A percentile compares a stretch with the other conserved stretches of the same genome.
phyloP scores from a whole-genome alignment of 352 stramenopile genomes.

The Phytopythium boreale region DNA sequence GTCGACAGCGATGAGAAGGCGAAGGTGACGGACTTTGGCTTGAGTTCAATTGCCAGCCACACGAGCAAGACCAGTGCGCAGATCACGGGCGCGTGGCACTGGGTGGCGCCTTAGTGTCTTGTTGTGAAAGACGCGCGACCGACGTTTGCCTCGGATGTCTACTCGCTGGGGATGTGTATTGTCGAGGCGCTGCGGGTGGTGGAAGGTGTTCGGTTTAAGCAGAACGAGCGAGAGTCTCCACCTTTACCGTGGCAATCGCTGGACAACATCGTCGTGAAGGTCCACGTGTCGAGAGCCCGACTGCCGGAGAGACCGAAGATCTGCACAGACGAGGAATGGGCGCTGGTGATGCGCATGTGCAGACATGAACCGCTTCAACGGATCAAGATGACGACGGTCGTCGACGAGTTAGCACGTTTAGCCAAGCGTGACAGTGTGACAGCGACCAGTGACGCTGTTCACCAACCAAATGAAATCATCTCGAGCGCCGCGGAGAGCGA shows the following conservation, averaged over 20 bases:
- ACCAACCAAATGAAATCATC: neutral
- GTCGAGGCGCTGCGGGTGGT: slow-evolving; percentile 23
- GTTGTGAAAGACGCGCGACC: neutral
- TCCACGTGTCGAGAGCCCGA: neutral
- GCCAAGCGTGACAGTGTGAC: neutral
- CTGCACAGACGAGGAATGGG: neutral
- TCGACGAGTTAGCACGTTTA: neutral
- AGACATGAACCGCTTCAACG: neutral
- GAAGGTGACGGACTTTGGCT: neutral
- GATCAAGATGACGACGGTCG: neutral
- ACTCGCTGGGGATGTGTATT: slow-evolving; percentile 46
- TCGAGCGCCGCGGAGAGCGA: neutral
- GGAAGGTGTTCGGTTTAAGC: neutral
- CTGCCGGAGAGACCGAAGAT: neutral
- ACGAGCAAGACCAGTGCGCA: neutral
- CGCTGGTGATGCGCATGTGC: neutral
- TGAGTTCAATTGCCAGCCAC: neutral
- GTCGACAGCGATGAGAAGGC: neutral
- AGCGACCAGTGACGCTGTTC: neutral
- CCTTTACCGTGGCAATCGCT: neutral
- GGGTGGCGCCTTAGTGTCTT: slow-evolving; percentile 28
- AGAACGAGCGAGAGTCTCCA: neutral
- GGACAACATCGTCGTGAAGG: neutral
- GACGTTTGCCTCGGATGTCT: slow-evolving; percentile 39
- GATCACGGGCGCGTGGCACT: slow-evolving; percentile 11